Percentiles rank a stretch among this genome's conserved stretches.
Conservation (phyloP, 257 asterid species). For the Nicotiana knightiana region DNA sequence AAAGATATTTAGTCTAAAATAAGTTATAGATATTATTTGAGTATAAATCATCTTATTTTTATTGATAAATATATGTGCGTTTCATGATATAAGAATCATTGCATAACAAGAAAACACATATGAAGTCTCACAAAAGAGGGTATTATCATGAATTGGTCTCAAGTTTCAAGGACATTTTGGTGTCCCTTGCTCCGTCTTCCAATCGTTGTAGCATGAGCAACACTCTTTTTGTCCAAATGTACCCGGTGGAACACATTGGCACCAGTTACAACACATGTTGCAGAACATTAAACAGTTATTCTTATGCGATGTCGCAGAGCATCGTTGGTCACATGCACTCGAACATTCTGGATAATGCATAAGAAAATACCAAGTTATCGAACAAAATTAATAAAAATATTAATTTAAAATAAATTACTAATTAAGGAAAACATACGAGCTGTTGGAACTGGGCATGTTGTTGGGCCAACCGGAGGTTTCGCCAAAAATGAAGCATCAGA, state of each 20-base stretch:
- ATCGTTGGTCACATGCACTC: conserved; percentile 22
- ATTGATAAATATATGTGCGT: not conserved
- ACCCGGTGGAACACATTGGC: conserved; percentile 34
- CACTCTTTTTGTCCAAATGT: conserved; percentile 29
- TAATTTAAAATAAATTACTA: not conserved
- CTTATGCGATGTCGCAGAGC: conserved; percentile 14
- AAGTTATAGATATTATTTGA: too few relatives aligned
- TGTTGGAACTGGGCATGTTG: not conserved
- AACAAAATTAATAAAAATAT: not conserved
- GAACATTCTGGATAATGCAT: conserved; percentile 16
- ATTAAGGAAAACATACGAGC: not conserved
- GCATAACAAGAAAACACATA: not conserved
- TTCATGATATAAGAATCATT: not conserved
- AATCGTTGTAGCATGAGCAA: conserved; percentile 27
- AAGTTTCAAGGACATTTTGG: conserved; percentile 34
- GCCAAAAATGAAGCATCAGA: not conserved
- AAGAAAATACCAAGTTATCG: not conserved
- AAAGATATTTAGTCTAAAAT: too few relatives aligned
- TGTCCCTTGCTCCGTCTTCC: conserved; percentile 27
- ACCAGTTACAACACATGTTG: conserved; percentile 24
- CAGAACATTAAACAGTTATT: conserved; percentile 15
- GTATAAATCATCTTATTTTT: too few relatives aligned
- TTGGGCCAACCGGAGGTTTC: not conserved
- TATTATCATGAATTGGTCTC: not conserved
- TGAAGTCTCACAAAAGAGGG: not conserved